phyloP scores from a whole-genome alignment of 176 grass and related monocot species.

The Musa schizocarpa region DNA sequence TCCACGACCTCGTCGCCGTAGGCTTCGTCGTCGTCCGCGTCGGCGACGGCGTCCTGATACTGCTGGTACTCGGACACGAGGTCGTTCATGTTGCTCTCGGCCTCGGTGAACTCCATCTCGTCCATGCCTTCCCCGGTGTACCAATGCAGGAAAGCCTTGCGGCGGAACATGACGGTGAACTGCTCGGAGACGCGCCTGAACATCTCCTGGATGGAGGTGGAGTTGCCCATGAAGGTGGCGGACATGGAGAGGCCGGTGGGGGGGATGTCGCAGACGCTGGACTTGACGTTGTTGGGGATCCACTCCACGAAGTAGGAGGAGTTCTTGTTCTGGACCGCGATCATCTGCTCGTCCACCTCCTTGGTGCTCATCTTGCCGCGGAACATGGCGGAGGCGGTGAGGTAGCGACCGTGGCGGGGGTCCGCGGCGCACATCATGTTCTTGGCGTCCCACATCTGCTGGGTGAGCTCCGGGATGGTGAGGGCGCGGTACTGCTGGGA shows the following conservation, averaged over 20 bases:
- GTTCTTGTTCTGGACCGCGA: conserved; percentile 30
- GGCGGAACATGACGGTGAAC: conserved; percentile 22
- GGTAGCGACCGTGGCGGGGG: conserved; percentile 62
- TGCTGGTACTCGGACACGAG: conserved; percentile 97
- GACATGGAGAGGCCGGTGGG: conserved; percentile 15
- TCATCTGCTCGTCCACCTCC: conserved; percentile 33
- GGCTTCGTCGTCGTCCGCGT: neutral
- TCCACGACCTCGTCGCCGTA: neutral
- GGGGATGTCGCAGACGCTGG: conserved; percentile 29
- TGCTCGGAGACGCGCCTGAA: conserved; percentile 18
- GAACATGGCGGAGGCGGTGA: conserved; percentile 32
- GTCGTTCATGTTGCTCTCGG: conserved; percentile 99
- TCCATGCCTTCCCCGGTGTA: conserved; percentile 72
- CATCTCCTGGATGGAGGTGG: conserved; percentile 20
- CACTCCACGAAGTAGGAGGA: conserved; percentile 33
- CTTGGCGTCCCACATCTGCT: conserved; percentile 98
- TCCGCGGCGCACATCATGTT: conserved; percentile 97
- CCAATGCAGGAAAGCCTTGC: conserved; percentile 86
- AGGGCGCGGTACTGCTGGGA: conserved; percentile 75
- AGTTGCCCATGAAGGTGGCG: conserved; percentile 23
- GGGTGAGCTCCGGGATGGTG: conserved; percentile 75
- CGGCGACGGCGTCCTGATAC: conserved; percentile 72
- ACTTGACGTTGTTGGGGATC: conserved; percentile 35
- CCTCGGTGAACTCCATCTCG: conserved; percentile 99
- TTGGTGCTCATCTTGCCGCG: conserved; percentile 27